phyloP scores from a whole-genome alignment of 106 monocot genomes.

The Acanthochlamys bracteata region DNA sequence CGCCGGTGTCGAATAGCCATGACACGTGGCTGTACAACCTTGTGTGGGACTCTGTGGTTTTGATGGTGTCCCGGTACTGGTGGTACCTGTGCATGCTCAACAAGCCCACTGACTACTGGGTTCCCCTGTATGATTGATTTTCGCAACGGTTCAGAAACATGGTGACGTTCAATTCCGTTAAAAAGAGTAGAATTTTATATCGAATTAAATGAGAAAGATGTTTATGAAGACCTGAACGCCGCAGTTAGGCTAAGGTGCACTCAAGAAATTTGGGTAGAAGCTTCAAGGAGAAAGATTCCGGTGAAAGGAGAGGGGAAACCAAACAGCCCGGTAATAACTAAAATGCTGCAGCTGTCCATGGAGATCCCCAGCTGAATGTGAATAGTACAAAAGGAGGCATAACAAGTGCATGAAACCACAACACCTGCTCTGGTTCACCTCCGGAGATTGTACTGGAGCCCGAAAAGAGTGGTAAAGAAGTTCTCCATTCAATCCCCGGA shows the following conservation, averaged over 20 bases:
- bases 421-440: background rate
- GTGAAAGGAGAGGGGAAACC: background rate
- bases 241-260: slow-evolving; percentile 1
- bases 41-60: background rate
- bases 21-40: slow-evolving; percentile 2
- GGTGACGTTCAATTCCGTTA: background rate
- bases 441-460: too few relatives aligned
- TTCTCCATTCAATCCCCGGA: too few relatives aligned
- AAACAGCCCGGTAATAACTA: background rate
- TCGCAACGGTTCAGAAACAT: too few relatives aligned
- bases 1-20: background rate
- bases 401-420: background rate
- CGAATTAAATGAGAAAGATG: too few relatives aligned
- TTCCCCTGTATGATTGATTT: background rate
- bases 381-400: background rate
- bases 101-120: background rate
- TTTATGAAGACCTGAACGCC: background rate
- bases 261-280: slow-evolving; percentile 1
- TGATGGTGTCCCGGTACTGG: background rate
- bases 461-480: too few relatives aligned
- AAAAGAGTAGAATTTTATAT: too few relatives aligned
- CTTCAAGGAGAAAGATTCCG: background rate
- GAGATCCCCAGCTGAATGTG: background rate
- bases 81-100: slow-evolving; percentile 1
- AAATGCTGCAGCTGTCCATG: background rate